Conservation (phyloP, 176 grass and related monocot species). For the Juncus inflexus region DNA sequence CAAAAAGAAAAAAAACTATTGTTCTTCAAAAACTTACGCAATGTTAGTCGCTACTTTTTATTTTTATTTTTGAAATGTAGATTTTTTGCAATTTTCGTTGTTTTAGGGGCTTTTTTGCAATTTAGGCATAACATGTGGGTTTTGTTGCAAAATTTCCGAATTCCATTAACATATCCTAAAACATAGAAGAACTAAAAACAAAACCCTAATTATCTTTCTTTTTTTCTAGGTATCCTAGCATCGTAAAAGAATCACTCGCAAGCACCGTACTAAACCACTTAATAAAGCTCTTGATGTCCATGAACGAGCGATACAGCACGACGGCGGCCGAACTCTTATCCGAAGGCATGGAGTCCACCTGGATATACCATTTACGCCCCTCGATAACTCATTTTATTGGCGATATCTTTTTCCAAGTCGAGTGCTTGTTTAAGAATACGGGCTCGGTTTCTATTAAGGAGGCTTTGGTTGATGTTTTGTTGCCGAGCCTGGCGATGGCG, state of each 20-base stretch:
- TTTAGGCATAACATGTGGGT: no score
- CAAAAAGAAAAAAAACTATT: no score
- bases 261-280: slow-evolving; percentile 72
- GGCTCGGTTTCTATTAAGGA: slow-evolving; percentile 67
- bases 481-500: slow-evolving; percentile 86
- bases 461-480: slow-evolving; percentile 63
- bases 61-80: no score
- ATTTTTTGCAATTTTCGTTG: no score
- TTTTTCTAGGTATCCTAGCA: slow-evolving; percentile 57
- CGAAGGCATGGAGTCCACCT: slow-evolving; percentile 91
- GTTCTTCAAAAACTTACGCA: no score
- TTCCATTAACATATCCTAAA: no score
- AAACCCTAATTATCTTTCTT: not conserved
- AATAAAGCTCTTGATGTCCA: slow-evolving; percentile 92
- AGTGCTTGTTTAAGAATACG: slow-evolving; percentile 69
- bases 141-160: no score
- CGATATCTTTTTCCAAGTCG: slow-evolving; percentile 91
- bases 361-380: slow-evolving; percentile 74
- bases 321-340: slow-evolving; percentile 90
- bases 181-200: no score
- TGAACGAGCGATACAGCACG: slow-evolving; percentile 86
- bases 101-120: no score
- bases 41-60: no score
- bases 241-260: slow-evolving; percentile 71
- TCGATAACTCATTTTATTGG: slow-evolving; percentile 69